These are phyloP conservation scores for Selaginella tamariscina DNA, from an alignment of 75 land plant genomes.

Conservation along the genomic window DNA sequence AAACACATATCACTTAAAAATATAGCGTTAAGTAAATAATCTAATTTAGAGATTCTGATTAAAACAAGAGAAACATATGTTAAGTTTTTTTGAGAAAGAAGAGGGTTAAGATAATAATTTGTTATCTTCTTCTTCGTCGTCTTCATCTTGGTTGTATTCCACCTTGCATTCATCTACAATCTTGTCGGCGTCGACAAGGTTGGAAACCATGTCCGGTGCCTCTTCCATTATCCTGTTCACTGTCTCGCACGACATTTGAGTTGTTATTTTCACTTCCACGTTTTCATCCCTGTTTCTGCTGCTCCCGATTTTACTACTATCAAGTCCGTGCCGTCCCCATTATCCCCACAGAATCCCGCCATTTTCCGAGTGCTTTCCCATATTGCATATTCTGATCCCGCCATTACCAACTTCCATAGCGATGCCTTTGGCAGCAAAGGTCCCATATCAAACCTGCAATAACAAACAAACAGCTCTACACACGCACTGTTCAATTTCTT, in stretches of 20 bases:
- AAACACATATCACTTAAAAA: no score
- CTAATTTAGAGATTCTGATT: no score
- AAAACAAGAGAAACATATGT: no score
- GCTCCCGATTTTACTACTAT: neutral
- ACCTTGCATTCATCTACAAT: neutral
- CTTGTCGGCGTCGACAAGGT: neutral
- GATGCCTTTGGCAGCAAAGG: constrained; percentile 12
- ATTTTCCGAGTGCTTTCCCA: constrained; percentile 8
- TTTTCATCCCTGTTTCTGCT: neutral
- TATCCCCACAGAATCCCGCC: neutral
- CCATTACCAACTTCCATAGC: constrained; percentile 9
- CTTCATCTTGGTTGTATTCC: neutral
- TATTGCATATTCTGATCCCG: constrained; percentile 14
- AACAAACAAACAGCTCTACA: neutral
- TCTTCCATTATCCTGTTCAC: neutral
- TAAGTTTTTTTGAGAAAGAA: no score
- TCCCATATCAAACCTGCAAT: constrained; percentile 17
- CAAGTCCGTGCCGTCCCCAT: neutral
- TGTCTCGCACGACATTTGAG: neutral
- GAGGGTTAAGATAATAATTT: no score
- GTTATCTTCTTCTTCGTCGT: neutral
- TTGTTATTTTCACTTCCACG: neutral
- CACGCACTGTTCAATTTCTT: no score
- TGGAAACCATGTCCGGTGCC: neutral
- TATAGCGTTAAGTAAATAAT: no score